Evolutionary conservation across 2,329 filamentous ascomycete species (phyloP).

Genomic region (Neocatenulostroma microsporum): DNA sequence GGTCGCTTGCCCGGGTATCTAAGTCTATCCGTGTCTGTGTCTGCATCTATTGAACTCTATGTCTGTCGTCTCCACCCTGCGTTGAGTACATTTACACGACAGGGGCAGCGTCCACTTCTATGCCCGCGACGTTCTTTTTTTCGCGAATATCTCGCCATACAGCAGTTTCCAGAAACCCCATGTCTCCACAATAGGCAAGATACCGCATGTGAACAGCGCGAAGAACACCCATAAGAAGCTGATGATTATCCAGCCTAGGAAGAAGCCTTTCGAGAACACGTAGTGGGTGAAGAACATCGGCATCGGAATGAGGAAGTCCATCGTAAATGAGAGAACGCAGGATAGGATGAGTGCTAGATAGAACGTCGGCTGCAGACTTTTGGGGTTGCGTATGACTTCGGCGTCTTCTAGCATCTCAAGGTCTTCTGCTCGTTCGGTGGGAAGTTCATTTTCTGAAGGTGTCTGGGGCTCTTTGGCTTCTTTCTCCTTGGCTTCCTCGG

Average conservation of each 20-base stretch:
- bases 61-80: too few species aligned
- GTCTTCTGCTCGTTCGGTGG: not conserved
- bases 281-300: slow-evolving; percentile 42
- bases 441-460: not conserved
- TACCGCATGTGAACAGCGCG: slow-evolving; percentile 20
- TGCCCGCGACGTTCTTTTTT: too few species aligned
- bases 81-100: too few species aligned
- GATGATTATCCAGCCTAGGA: slow-evolving; percentile 40
- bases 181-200: slow-evolving; percentile 6
- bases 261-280: slow-evolving; percentile 43
- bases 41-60: too few species aligned
- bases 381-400: slow-evolving; percentile 1
- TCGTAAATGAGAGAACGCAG: slow-evolving; percentile 49
- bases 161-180: slow-evolving; percentile 2
- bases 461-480: not conserved
- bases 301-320: slow-evolving; percentile 29
- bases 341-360: slow-evolving; percentile 44
- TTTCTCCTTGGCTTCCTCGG: slow-evolving; percentile 2
- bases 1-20: too few species aligned
- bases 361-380: slow-evolving; percentile 5
- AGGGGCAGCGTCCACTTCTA: too few species aligned
- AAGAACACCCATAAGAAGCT: slow-evolving; percentile 44
- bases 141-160: not conserved
- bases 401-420: slow-evolving; percentile 3
- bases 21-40: too few species aligned